Evolutionary conservation across 805 yeast species (phyloP), one percentile per base, ranked within the genome.

Genomic region (Yarrowia sp.): DNA sequence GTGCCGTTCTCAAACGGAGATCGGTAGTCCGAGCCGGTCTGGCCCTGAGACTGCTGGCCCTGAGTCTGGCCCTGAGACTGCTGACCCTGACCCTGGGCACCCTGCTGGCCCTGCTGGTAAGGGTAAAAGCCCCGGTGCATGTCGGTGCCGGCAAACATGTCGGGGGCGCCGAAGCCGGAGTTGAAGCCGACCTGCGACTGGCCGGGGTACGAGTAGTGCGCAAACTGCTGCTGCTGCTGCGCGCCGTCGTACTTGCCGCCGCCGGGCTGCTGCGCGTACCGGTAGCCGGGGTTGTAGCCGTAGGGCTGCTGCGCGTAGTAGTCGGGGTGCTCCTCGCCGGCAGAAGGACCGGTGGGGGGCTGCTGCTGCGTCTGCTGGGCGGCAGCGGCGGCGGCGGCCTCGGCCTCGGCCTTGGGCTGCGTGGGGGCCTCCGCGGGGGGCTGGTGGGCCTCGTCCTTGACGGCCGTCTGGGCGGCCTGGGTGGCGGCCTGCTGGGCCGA

Each of bases 401-500:
- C 65, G 42, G 65, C 65, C 65, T 59, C 52, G 42, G 65, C 65
- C 65, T 59, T 59, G 65, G 65, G 65, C 65, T 59, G 65, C 5
- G 65, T 59, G 65, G 65, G 65, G 42, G 65, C 65, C 52, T 59
- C 65, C 35, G 65, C 65, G 46, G 65, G 65, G 52, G 65, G 65
- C 65, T 59, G 65, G 48, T 59, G 65, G 35, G 65, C 32, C 65
- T 59, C 65, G 48, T 59, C 65, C 65, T 59, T 59, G 65, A n/a
- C 64, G 41, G 49, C 64, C 22, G 63, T 56, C 40, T 26, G 35
- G 35, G 45, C 40, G 12, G 66, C 63, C 36, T 48, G 59, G 43
- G 69, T 70, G 19, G 74, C 70, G 12, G 40, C 40, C 32, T 26
- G 32, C 32, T 26, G 32, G 50, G 75, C 77, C 49, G 75, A 75